Percentiles rank a stretch among this genome's conserved stretches.
phyloP scores from a whole-genome alignment of 2,329 filamentous ascomycete genomes.

The Eutypa lata region DNA sequence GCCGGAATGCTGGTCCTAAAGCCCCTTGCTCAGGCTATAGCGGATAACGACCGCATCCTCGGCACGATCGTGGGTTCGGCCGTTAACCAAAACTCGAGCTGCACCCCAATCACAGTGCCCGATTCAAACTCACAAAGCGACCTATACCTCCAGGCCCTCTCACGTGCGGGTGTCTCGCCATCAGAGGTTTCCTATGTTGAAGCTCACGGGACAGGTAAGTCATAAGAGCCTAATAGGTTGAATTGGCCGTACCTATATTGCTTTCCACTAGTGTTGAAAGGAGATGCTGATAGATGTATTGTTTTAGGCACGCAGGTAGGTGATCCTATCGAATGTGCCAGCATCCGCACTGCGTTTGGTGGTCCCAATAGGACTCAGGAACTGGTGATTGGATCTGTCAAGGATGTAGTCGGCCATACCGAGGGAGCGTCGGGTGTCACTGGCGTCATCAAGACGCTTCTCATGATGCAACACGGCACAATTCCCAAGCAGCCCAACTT shows the following conservation, averaged over 20 bases:
- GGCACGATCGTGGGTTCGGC: slow-evolving; percentile 36
- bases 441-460: slow-evolving; percentile 24
- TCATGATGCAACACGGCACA: slow-evolving; percentile 18
- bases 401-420: slow-evolving; percentile 26
- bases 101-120: slow-evolving; percentile 39
- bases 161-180: slow-evolving; percentile 18
- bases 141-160: slow-evolving; percentile 30
- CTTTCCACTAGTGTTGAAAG: no score
- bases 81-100: slow-evolving; percentile 40
- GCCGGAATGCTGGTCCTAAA: slow-evolving; percentile 46
- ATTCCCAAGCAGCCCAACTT: slow-evolving; percentile 30
- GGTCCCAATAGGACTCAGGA: slow-evolving; percentile 12
- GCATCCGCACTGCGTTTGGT: slow-evolving; percentile 8
- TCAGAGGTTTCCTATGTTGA: slow-evolving; percentile 30
- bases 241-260: no score
- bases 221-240: no score
- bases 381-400: slow-evolving; percentile 8
- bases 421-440: slow-evolving; percentile 24
- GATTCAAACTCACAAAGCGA: slow-evolving; percentile 27
- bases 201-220: slow-evolving; percentile 43
- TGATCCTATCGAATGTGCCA: slow-evolving; percentile 27
- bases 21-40: slow-evolving; percentile 40
- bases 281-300: no score
- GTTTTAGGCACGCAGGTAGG: slow-evolving; percentile 39
- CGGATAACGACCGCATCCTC: slow-evolving; percentile 42